Conservation (phyloP, 371 early-diverging fungal genomes). For the Apophysomyces trapeziformis region DNA sequence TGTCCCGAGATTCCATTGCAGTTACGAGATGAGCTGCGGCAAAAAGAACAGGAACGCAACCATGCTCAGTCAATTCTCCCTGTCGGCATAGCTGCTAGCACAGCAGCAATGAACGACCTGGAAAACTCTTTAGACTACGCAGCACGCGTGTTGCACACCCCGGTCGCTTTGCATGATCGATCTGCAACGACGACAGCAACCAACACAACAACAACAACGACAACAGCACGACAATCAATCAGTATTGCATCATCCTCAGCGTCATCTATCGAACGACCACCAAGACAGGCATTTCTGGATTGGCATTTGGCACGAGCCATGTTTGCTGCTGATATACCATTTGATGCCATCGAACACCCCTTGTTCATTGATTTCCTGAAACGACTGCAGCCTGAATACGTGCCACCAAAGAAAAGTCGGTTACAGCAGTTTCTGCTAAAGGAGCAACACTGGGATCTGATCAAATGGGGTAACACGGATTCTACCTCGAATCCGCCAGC, state of each 20-base stretch:
- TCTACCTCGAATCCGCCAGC: background rate
- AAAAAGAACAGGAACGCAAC: slow-evolving; percentile 19
- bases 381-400: slow-evolving; percentile 40
- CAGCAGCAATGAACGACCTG: background rate
- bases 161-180: background rate
- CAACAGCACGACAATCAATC: slow-evolving; percentile 9
- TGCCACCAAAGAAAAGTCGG: slow-evolving; percentile 27
- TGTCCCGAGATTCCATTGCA: slow-evolving; percentile 31
- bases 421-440: slow-evolving; percentile 42
- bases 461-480: slow-evolving; percentile 12
- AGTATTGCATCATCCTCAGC: background rate
- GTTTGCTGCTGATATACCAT: slow-evolving; percentile 38
- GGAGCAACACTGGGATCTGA: slow-evolving; percentile 47
- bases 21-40: slow-evolving; percentile 31
- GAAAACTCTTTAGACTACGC: background rate
- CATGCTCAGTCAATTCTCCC: background rate
- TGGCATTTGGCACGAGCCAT: slow-evolving; percentile 45
- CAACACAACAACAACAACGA: slow-evolving; percentile 10
- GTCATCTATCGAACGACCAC: background rate
- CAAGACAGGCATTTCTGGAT: slow-evolving; percentile 29
- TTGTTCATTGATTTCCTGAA: slow-evolving; percentile 34
- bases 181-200: background rate
- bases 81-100: background rate
- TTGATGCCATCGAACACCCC: slow-evolving; percentile 38
- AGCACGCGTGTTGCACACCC: background rate